Conservation (phyloP, 1,284 basidiomycete species). For the Sphagnurus paluster region DNA sequence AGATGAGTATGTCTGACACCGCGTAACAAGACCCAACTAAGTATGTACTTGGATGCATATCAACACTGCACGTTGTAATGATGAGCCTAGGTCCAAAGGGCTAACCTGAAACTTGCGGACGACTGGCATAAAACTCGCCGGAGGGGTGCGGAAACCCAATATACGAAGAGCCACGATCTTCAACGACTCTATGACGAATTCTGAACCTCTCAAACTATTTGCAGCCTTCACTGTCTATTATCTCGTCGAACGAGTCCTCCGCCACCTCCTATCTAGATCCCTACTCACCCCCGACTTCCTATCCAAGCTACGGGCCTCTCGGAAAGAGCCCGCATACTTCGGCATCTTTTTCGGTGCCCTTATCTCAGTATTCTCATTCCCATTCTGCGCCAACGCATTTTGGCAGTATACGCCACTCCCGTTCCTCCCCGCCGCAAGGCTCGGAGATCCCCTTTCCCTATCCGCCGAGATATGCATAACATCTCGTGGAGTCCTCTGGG, state of each 20-base stretch:
- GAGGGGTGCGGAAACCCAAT: no score
- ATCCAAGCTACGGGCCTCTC: not conserved
- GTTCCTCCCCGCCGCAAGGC: not conserved
- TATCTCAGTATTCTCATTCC: constrained; percentile 7
- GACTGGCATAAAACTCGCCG: no score
- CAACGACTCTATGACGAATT: no score
- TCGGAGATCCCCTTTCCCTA: not conserved
- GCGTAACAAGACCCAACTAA: no score
- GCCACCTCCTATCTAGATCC: not conserved
- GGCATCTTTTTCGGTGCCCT: constrained; percentile 3
- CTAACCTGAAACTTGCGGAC: no score
- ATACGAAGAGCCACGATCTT: no score
- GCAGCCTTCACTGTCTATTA: constrained; percentile 9
- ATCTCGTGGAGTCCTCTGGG: constrained; percentile 5
- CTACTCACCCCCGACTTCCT: not conserved
- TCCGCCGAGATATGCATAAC: constrained; percentile 9
- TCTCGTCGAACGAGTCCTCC: constrained; percentile 2
- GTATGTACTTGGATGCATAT: no score
- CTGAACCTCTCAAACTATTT: no score
- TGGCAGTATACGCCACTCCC: constrained; percentile 1
- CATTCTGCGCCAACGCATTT: constrained; percentile 5
- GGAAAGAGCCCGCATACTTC: constrained; percentile 5
- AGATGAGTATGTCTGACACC: no score
- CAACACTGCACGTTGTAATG: no score
- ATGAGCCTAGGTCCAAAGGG: no score